Evolutionary conservation across 2,329 filamentous ascomycete genomes (phyloP), one percentile per base, ranked within the genome.

Genomic region (Xylariaceae sp.): DNA sequence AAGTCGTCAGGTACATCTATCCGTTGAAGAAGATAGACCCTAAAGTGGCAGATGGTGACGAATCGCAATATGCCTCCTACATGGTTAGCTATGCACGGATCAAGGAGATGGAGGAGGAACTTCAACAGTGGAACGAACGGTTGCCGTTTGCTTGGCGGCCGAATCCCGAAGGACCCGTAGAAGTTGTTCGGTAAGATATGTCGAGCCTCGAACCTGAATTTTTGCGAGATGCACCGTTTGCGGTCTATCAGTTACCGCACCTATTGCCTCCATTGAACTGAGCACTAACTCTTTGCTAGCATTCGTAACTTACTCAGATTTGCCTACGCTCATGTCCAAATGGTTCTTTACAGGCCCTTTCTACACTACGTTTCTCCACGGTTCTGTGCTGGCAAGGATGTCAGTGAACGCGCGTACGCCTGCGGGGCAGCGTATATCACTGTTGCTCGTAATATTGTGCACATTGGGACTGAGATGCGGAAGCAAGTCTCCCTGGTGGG

Each of bases 311-410:
- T 93, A 21, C 78, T 95, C 17, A 83, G 90, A 31, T 88, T 95
- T 73, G 85, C 87, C n/a, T 94, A 90, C 70, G 89, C 89, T 2
- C 90, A 94, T 67, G 89, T 92, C 4, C 91, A 94, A 69, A 87
- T 95, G 72, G 86, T 95, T 68, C 77, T 95, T 2, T 95, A 95
- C 68, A 81, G 91, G 16, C 91, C 91, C 0, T 95, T 95, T 71
- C 76, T 95, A 11, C 91, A 95, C 70, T 95, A 94, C 65, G 87
- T 92, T 14, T 92, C 90, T 6, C 86, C 86, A 8, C 80, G 84
- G 39, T 75, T 85, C 2, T 81, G 79, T 45, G 77, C 79, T 48
- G 79, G 79, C 8, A 84, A 79, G 61, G 78, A 78, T 43, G 78
- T 90, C n/a, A 90, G 93, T 65, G 87, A 92, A 64, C 81, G 90